Evolutionary conservation across 495 filamentous ascomycete genomes (phyloP).

Genomic region (Aspergillus baeticus): DNA sequence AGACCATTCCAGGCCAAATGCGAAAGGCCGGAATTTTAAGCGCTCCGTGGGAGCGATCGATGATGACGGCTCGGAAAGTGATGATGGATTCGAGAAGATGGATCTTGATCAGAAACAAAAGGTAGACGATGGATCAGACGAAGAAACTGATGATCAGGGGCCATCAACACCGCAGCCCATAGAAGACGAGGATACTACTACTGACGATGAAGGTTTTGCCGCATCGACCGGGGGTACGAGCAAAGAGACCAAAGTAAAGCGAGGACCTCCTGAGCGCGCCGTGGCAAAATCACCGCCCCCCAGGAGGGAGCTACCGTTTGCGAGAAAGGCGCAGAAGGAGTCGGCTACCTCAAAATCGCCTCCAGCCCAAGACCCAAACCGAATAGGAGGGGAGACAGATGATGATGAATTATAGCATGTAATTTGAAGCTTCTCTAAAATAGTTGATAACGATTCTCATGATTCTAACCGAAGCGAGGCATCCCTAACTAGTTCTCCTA

Average conservation of each 20-base stretch:
- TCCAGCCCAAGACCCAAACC: conserved; percentile 22
- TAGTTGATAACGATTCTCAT: too few relatives aligned
- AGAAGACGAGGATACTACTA: conserved; percentile 43
- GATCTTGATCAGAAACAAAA: conserved; percentile 46
- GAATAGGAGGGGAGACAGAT: conserved; percentile 48
- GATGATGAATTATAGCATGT: conserved; percentile 50
- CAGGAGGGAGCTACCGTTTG: conserved; percentile 41
- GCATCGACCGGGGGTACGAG: background rate
- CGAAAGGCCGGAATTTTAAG: conserved; percentile 39
- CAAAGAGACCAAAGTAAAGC: background rate
- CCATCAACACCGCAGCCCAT: conserved; percentile 32
- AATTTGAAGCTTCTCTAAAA: background rate
- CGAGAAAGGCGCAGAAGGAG: conserved; percentile 9
- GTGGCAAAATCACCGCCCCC: conserved; percentile 29
- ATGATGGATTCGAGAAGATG: conserved; percentile 59
- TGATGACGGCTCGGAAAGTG: conserved; percentile 38
- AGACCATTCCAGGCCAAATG: conserved; percentile 7
- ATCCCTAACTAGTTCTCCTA: too few relatives aligned
- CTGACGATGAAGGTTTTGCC: conserved; percentile 29
- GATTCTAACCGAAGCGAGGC: too few relatives aligned
- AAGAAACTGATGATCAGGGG: conserved; percentile 41
- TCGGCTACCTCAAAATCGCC: conserved; percentile 2
- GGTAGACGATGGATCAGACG: conserved; percentile 24
- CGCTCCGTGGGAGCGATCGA: conserved; percentile 27
- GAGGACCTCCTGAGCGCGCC: background rate